Evolutionary conservation across 164 flowering plant genomes (phyloP).

Genomic region (Litsea cubeba): DNA sequence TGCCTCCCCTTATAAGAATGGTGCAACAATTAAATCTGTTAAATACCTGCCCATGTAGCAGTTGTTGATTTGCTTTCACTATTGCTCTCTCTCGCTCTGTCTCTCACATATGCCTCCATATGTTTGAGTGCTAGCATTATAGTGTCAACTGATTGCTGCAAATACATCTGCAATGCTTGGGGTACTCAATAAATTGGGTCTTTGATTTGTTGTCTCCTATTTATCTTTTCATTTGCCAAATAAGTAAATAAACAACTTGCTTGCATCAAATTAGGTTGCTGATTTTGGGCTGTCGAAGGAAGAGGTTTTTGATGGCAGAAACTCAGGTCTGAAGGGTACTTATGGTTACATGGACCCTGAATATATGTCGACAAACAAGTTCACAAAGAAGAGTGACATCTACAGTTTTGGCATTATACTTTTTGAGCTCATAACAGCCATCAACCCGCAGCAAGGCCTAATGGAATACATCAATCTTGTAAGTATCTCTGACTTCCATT

Average conservation of each 20-base stretch:
- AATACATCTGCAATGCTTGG: neutral
- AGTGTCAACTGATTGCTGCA: neutral
- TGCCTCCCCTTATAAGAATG: neutral
- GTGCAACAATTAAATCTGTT: neutral
- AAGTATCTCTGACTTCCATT: slow-evolving; percentile 24
- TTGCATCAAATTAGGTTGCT: slow-evolving; percentile 56
- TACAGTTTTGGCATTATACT: slow-evolving; percentile 90
- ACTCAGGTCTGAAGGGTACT: slow-evolving; percentile 89
- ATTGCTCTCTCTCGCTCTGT: too few relatives aligned
- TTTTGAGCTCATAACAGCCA: slow-evolving; percentile 90
- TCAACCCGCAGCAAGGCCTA: slow-evolving; percentile 89
- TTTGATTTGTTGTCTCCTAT: neutral
- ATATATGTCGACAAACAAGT: slow-evolving; percentile 81
- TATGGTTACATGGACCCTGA: slow-evolving; percentile 97
- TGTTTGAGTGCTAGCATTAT: neutral
- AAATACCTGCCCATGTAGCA: neutral
- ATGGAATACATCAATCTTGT: slow-evolving; percentile 90
- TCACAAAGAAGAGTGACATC: slow-evolving; percentile 88
- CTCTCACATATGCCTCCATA: neutral
- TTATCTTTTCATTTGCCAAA: neutral
- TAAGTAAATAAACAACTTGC: too few relatives aligned
- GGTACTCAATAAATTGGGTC: neutral
- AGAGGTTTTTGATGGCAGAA: slow-evolving; percentile 68
- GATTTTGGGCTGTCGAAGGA: slow-evolving; percentile 98
- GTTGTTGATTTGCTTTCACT: neutral